phyloP scores from a whole-genome alignment of 2,329 filamentous ascomycete species.

The Colletotrichum higginsianum region DNA sequence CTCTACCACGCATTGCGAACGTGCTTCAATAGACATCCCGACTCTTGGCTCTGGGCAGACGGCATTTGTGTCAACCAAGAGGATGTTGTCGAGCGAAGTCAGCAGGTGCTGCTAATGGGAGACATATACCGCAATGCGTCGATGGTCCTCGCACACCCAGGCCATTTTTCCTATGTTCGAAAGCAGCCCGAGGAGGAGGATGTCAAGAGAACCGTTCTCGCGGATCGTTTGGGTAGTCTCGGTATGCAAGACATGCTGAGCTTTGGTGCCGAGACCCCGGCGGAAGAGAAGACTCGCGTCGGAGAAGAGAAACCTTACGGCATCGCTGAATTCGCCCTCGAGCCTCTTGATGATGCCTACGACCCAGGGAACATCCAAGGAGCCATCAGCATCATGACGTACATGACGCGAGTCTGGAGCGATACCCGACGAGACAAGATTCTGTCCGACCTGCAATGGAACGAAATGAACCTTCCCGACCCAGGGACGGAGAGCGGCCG shows the following conservation, averaged over 20 bases:
- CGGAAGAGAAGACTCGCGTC: not conserved
- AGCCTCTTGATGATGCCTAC: not conserved
- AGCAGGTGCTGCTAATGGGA: constrained; percentile 24
- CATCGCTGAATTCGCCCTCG: not conserved
- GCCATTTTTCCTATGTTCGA: constrained; percentile 9
- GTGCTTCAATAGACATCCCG: constrained; percentile 14
- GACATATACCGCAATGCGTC: constrained; percentile 10
- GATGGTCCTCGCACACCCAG: constrained; percentile 22
- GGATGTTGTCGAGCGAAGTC: constrained; percentile 21
- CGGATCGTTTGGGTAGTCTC: constrained; percentile 1
- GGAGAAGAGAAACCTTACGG: not conserved
- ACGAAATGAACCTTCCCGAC: constrained; percentile 6
- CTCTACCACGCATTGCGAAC: constrained; percentile 22
- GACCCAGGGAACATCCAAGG: constrained; percentile 1
- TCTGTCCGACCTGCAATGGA: constrained; percentile 18
- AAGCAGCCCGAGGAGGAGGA: not conserved
- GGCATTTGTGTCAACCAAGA: constrained; percentile 33
- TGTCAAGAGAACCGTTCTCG: not conserved
- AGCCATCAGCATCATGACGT: constrained; percentile 34
- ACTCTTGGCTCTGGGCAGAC: constrained; percentile 30
- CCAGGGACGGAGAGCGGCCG: not conserved
- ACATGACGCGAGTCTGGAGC: constrained; percentile 15
- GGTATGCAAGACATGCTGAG: constrained; percentile 26
- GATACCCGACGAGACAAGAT: constrained; percentile 2
- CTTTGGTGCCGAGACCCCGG: not conserved